phyloP scores from a whole-genome alignment of 495 filamentous ascomycete species.

The Penicillium taxi region DNA sequence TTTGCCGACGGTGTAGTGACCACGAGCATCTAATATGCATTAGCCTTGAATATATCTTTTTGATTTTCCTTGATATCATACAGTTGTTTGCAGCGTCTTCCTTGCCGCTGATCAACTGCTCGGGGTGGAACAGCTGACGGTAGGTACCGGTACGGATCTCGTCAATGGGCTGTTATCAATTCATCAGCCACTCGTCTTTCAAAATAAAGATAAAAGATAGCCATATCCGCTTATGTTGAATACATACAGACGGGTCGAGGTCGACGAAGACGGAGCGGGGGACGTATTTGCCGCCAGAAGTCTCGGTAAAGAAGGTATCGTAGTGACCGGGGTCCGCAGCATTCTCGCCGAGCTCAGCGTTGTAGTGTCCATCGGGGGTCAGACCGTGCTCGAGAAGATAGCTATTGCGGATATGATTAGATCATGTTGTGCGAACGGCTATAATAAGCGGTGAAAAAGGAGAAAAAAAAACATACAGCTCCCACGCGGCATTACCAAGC shows the following conservation, averaged over 20 bases:
- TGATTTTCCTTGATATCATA: slow-evolving; percentile 14
- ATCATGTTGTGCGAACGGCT: not conserved
- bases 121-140: slow-evolving; percentile 83
- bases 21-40: slow-evolving; percentile 63
- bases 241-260: slow-evolving; percentile 50
- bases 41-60: slow-evolving; percentile 19
- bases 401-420: slow-evolving; percentile 32
- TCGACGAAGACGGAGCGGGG: slow-evolving; percentile 58
- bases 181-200: too few species aligned
- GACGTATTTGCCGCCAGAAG: slow-evolving; percentile 79
- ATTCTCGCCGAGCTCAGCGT: slow-evolving; percentile 53
- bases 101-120: slow-evolving; percentile 81
- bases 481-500: slow-evolving; percentile 92
- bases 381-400: slow-evolving; percentile 91
- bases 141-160: slow-evolving; percentile 81
- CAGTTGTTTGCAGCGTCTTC: slow-evolving; percentile 94
- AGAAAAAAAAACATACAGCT: slow-evolving; percentile 67
- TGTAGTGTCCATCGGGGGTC: slow-evolving; percentile 61
- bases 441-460: slow-evolving; percentile 12
- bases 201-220: too few species aligned
- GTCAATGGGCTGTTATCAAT: slow-evolving; percentile 57
- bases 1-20: slow-evolving; percentile 90
- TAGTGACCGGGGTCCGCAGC: slow-evolving; percentile 59
- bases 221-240: too few species aligned
- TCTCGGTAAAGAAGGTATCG: slow-evolving; percentile 90